Percentiles rank a stretch among this genome's conserved stretches.
Evolutionary conservation across 1,284 basidiomycete genomes (phyloP).

Genomic region (Mycosarcoma maydis): DNA sequence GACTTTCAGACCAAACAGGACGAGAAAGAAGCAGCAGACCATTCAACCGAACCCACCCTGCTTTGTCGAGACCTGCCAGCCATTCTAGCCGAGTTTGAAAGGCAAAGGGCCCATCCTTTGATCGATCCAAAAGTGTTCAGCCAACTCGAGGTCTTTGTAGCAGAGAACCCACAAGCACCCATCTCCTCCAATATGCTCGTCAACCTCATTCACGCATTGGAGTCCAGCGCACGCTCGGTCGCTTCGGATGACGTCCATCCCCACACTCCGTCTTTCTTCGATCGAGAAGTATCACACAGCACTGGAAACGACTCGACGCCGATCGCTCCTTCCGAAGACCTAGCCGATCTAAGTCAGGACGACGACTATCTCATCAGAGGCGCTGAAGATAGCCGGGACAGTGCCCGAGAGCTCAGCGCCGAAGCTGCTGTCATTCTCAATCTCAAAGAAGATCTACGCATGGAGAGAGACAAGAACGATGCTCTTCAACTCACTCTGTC

Average conservation of each 20-base stretch:
- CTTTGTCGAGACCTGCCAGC: constrained; percentile 41
- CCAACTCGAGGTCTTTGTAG: constrained; percentile 33
- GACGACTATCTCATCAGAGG: constrained; percentile 37
- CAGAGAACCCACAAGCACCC: constrained; percentile 38
- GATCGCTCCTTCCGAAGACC: constrained; percentile 20
- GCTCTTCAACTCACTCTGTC: constrained; percentile 38
- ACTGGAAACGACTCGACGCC: constrained; percentile 37
- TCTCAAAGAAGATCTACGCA: constrained; percentile 42
- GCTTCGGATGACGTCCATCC: constrained; percentile 19
- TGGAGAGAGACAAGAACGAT: constrained; percentile 43
- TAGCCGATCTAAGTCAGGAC: constrained; percentile 22
- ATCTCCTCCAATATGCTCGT: constrained; percentile 43
- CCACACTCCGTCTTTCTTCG: constrained; percentile 23
- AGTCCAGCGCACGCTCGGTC: constrained; percentile 33
- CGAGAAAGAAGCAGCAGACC: constrained; percentile 4
- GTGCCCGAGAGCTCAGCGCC: constrained; percentile 28
- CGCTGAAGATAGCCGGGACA: constrained; percentile 31
- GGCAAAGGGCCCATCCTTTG: constrained; percentile 30
- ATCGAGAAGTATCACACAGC: constrained; percentile 22
- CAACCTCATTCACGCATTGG: constrained; percentile 37
- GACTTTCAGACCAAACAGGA: constrained; percentile 27
- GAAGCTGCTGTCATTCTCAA: constrained; percentile 33
- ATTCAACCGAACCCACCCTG: constrained; percentile 20
- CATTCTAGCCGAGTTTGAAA: constrained; percentile 40
- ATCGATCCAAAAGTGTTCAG: constrained; percentile 37